These are phyloP conservation scores for Ogataea trehalophila DNA, from an alignment of 805 yeast species.

Conservation along the genomic window DNA sequence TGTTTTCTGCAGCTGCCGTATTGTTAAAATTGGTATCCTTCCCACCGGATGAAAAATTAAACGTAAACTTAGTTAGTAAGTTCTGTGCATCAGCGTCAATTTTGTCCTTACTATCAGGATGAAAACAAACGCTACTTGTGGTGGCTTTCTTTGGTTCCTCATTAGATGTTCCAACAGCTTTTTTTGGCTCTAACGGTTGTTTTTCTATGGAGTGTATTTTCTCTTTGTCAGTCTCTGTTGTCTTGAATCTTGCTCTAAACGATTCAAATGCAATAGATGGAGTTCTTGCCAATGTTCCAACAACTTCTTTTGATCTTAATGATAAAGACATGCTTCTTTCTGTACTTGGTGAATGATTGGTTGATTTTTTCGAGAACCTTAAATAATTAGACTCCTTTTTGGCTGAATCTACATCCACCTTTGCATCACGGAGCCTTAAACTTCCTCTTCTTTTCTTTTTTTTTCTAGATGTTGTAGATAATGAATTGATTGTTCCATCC, in stretches of 20 bases:
- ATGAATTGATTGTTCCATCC: conserved; percentile 2
- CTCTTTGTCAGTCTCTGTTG: no score
- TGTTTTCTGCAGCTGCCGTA: no score
- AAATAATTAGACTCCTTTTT: neutral
- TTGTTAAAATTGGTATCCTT: no score
- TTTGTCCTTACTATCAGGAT: no score
- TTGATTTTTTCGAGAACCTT: neutral
- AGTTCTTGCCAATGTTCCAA: no score
- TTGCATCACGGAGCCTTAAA: conserved; percentile 5
- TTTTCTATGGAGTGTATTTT: no score
- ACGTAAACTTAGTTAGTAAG: conserved; percentile 3
- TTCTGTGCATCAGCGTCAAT: neutral
- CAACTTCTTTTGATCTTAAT: no score
- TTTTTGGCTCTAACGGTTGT: no score
- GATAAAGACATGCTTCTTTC: no score
- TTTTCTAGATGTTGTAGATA: conserved; percentile 9
- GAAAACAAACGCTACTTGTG: no score
- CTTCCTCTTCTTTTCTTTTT: conserved; percentile 15
- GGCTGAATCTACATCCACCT: neutral
- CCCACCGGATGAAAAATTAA: conserved; percentile 3
- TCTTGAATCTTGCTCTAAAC: no score
- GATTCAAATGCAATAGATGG: no score
- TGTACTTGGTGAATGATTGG: neutral
- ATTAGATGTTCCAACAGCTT: neutral
- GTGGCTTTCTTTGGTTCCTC: neutral